Evolutionary conservation across 2,329 filamentous ascomycete genomes (phyloP).

Genomic region (Fusarium bactridioides): DNA sequence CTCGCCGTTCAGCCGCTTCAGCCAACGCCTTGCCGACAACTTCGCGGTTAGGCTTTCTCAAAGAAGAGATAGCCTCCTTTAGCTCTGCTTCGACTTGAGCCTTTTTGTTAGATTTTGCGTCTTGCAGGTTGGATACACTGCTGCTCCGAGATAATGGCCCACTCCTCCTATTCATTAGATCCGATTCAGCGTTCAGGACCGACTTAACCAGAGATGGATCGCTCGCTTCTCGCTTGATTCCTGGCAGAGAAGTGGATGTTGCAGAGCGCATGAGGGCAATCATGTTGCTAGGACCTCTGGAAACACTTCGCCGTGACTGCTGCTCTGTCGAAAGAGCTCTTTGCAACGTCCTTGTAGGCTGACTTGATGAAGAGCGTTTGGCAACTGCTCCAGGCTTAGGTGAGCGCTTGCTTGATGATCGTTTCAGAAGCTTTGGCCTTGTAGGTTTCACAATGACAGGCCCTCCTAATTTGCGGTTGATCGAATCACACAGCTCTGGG

Average conservation of each 20-base stretch:
- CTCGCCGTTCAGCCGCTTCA: slow-evolving; percentile 71
- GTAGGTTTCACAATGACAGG: slow-evolving; percentile 66
- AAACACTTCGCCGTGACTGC: slow-evolving; percentile 61
- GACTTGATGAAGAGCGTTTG: slow-evolving; percentile 55
- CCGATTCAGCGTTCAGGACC: slow-evolving; percentile 54
- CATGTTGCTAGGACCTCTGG: slow-evolving; percentile 63
- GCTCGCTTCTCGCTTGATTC: slow-evolving; percentile 73
- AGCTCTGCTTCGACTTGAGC: slow-evolving; percentile 74
- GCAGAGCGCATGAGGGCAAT: slow-evolving; percentile 74
- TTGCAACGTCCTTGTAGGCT: slow-evolving; percentile 62
- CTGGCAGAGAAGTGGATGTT: slow-evolving; percentile 66
- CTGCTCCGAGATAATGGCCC: slow-evolving; percentile 50
- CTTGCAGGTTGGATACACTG: slow-evolving; percentile 60
- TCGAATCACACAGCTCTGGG: slow-evolving; percentile 73
- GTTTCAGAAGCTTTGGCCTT: slow-evolving; percentile 59
- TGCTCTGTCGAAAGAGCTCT: slow-evolving; percentile 69
- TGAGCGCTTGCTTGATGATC: slow-evolving; percentile 52
- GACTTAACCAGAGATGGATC: slow-evolving; percentile 63
- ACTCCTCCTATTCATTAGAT: slow-evolving; percentile 51
- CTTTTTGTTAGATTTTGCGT: slow-evolving; percentile 69
- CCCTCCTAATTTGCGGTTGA: slow-evolving; percentile 80
- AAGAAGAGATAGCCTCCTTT: slow-evolving; percentile 74
- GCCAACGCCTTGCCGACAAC: slow-evolving; percentile 72
- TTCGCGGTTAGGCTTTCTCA: slow-evolving; percentile 79
- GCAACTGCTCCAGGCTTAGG: slow-evolving; percentile 61